Evolutionary conservation across 2,329 filamentous ascomycete genomes (phyloP).

Genomic region (Stagonosporopsis rhizophila): DNA sequence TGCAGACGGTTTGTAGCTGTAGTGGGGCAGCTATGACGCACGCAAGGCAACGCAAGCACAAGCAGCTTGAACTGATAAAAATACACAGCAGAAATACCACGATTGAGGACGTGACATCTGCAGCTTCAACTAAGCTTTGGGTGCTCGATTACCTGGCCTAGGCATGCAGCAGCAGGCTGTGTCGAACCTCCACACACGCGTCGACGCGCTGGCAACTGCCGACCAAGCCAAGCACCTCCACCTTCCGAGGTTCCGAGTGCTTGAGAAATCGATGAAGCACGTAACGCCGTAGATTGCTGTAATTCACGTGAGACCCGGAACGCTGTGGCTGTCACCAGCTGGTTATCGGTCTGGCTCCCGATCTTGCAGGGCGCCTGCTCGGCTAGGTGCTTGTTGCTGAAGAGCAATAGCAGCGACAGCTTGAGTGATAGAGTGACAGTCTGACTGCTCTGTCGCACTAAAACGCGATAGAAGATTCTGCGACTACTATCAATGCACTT

Average conservation of each 20-base stretch:
- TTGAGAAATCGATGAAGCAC: not conserved
- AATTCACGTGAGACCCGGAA: not conserved
- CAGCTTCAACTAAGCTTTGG: not conserved
- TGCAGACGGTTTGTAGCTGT: conserved; percentile 10
- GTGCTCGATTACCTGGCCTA: not conserved
- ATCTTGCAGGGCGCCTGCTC: not conserved
- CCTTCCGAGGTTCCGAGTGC: not conserved
- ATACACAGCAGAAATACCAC: not conserved
- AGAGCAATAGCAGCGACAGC: no score
- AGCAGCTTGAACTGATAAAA: not conserved
- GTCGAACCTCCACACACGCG: not conserved
- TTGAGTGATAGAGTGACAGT: not conserved
- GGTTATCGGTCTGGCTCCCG: conserved; percentile 1
- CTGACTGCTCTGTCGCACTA: not conserved
- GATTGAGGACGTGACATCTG: not conserved
- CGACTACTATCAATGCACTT: not conserved
- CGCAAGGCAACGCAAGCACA: not conserved
- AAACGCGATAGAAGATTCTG: conserved; percentile 4
- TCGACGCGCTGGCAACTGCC: not conserved
- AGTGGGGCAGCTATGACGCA: conserved; percentile 19
- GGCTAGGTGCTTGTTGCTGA: not conserved
- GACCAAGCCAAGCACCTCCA: conserved; percentile 2
- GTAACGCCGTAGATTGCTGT: not conserved
- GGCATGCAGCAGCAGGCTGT: not conserved
- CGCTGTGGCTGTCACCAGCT: not conserved